These are phyloP conservation scores for Aspergillus panamensis DNA, from an alignment of 495 filamentous ascomycete genomes.

Conservation along the genomic window DNA sequence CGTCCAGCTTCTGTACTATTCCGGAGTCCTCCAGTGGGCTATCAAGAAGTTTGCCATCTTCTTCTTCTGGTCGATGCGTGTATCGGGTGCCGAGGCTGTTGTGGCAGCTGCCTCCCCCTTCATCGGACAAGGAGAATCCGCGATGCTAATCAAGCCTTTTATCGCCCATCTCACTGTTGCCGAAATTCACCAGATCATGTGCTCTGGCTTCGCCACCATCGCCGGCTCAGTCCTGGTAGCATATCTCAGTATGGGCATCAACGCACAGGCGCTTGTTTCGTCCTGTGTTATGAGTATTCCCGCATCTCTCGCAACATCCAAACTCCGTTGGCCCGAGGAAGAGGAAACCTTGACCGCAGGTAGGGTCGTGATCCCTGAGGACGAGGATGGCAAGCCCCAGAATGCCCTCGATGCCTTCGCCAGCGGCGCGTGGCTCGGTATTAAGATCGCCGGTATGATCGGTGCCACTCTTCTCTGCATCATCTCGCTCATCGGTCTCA, in stretches of 20 bases:
- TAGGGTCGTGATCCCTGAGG: conserved; percentile 70
- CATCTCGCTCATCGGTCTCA: conserved; percentile 71
- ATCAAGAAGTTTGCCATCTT: conserved; percentile 79
- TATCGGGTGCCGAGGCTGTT: conserved; percentile 91
- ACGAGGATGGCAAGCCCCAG: conserved; percentile 60
- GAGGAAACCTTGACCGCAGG: conserved; percentile 81
- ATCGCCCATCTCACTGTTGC: conserved; percentile 76
- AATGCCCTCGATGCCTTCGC: conserved; percentile 85
- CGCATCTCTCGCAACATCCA: conserved; percentile 79
- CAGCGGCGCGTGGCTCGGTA: conserved; percentile 80
- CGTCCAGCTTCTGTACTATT: conserved; percentile 77
- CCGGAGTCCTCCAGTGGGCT: conserved; percentile 79
- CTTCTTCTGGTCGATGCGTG: conserved; percentile 84
- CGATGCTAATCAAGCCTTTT: conserved; percentile 86
- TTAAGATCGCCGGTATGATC: conserved; percentile 89
- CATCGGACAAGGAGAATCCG: conserved; percentile 90
- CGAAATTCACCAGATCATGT: conserved; percentile 90
- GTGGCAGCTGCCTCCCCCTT: conserved; percentile 93
- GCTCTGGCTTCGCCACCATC: conserved; percentile 66
- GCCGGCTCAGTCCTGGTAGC: conserved; percentile 74
- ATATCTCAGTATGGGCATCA: conserved; percentile 76
- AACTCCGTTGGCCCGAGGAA: conserved; percentile 83
- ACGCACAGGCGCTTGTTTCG: conserved; percentile 82
- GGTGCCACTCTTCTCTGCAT: conserved; percentile 75
- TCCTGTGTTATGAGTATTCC: conserved; percentile 88